Evolutionary conservation across 805 yeast genomes (phyloP), one percentile per base, ranked within the genome.

Genomic region (Schwanniomyces sp.): DNA sequence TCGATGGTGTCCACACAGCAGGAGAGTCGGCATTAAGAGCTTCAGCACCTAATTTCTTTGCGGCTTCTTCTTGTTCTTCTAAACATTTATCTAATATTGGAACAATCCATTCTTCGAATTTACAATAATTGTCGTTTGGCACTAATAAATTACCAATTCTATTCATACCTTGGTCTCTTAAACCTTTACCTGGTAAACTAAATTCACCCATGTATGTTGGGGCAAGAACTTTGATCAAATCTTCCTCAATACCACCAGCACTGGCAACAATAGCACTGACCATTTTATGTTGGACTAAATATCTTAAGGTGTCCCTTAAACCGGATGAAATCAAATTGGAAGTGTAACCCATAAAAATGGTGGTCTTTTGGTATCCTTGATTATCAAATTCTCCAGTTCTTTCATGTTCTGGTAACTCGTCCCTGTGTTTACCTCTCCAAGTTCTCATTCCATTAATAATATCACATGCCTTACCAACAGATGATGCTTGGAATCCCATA

Each of bases 221-320:
- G 2, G 98, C 99, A 47, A 94, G 76, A 64, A 96, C 91, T 69
- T 94, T 94, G 76, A 94, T 94, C 43, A 94, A 72, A 70, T 94
- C 99, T 73, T 94, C 99, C 67, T 94, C 99, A 52, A 94, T 84
- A 56, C 99, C 99, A 55, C 99, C 99, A 18, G 97, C 99, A 52
- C 92, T 81, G n/a, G 98, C 86, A 43, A 94, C 99, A 59, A 94
- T 82, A 14, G 96, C 98, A 58, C 91, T 86, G 40, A 94, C 96
- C 81, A 87, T 88, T 68, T 91, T 92, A 72, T 95, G 85, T 68
- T 95, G 96, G 28, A 91, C 98, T 57, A 94, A 77, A 64, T 76
- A 92, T 63, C 94, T 80, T 56, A 94, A 72, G 27, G 97, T 90
- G 59, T 91, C 96, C 69, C 99, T 82, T 49, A 91, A 72, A 39